Evolutionary conservation across 345 rosid species (phyloP).

Genomic region (Cochlearia excelsa): DNA sequence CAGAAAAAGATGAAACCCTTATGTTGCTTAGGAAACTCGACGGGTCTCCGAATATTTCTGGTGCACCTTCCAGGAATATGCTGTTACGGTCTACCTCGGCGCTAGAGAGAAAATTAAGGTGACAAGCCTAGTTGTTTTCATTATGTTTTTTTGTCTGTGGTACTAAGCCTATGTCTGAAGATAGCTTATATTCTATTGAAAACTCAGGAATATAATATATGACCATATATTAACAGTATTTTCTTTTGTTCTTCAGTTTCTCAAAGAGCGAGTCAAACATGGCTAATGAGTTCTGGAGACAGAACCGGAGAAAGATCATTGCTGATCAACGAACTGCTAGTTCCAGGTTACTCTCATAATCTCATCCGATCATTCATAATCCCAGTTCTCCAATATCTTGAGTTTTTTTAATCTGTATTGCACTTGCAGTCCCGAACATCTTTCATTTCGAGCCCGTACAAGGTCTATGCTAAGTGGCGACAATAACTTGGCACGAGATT

Average conservation of each 20-base stretch:
- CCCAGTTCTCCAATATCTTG: slow-evolving; percentile 2
- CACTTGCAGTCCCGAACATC: slow-evolving; percentile 85
- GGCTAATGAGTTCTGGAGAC: slow-evolving; percentile 79
- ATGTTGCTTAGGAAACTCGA: slow-evolving; percentile 63
- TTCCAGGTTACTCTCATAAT: slow-evolving; percentile 66
- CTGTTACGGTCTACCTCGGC: slow-evolving; percentile 55
- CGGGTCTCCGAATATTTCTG: slow-evolving; percentile 57
- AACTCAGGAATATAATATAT: slow-evolving; percentile 3
- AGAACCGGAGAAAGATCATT: slow-evolving; percentile 83
- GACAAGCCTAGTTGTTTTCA: slow-evolving; percentile 13
- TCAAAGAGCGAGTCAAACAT: slow-evolving; percentile 96
- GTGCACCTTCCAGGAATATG: slow-evolving; percentile 68
- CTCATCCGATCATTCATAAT: slow-evolving; percentile 12
- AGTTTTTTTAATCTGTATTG: slow-evolving; percentile 10
- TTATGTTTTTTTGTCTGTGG: not conserved
- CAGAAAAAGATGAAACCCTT: slow-evolving; percentile 76
- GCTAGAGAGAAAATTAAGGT: slow-evolving; percentile 76
- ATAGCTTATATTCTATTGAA: slow-evolving; percentile 6
- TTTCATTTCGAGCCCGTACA: slow-evolving; percentile 68
- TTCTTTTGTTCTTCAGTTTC: slow-evolving; percentile 46
- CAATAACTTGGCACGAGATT: slow-evolving; percentile 56
- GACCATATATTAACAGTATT: slow-evolving; percentile 17
- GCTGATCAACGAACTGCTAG: slow-evolving; percentile 92
- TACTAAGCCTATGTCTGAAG: slow-evolving; percentile 11
- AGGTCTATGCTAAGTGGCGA: slow-evolving; percentile 84